Conservation (phyloP, 345 rosid species). For the Carallia pectinifolia region DNA sequence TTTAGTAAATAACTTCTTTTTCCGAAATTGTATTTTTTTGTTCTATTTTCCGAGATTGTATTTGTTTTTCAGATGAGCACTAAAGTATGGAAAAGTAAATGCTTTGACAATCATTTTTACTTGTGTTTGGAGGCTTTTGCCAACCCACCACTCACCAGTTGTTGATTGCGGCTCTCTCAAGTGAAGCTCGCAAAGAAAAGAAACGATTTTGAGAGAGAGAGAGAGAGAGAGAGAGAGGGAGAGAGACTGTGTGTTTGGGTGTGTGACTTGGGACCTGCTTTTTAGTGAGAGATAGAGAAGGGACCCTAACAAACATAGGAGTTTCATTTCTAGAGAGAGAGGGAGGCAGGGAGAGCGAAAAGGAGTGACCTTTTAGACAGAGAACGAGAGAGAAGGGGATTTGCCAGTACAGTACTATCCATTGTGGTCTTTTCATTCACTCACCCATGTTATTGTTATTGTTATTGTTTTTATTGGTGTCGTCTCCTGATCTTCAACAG, state of each 20-base stretch:
- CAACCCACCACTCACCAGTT: slow-evolving; percentile 49
- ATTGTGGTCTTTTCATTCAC: slow-evolving; percentile 17
- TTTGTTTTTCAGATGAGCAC: no score
- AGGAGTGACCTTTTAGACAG: background rate
- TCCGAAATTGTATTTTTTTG: no score
- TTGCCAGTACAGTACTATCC: background rate
- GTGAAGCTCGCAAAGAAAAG: slow-evolving; percentile 25
- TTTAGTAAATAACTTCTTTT: no score
- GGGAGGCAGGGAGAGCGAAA: background rate
- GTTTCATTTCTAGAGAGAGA: slow-evolving; percentile 16
- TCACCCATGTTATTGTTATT: slow-evolving; percentile 7
- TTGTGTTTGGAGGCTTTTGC: slow-evolving; percentile 23
- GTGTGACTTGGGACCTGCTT: background rate
- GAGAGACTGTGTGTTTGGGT: no score
- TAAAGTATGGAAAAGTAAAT: no score
- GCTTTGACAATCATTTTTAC: slow-evolving; percentile 11
- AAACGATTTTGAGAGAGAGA: slow-evolving; percentile 23
- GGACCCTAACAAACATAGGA: background rate
- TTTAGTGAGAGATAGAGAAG: slow-evolving; percentile 19
- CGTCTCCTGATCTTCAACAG: slow-evolving; percentile 31
- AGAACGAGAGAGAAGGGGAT: slow-evolving; percentile 17
- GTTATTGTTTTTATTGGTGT: slow-evolving; percentile 8
- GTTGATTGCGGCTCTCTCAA: slow-evolving; percentile 55
- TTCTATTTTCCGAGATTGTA: no score
- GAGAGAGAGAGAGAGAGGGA: background rate